Conservation (phyloP, 2,329 filamentous ascomycete species). For the Botrytis deweyae region DNA sequence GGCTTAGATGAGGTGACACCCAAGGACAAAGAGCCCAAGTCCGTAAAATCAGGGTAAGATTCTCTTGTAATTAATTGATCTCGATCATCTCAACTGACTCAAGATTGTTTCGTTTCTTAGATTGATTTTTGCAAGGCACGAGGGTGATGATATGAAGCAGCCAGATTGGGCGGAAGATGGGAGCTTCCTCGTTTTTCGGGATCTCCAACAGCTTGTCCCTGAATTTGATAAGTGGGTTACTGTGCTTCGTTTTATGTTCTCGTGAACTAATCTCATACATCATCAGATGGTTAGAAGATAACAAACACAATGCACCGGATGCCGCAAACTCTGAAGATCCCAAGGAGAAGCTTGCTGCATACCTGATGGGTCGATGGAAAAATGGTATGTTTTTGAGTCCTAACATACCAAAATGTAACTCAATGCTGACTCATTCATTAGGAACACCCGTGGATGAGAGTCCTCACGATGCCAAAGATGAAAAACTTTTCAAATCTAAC, state of each 20-base stretch:
- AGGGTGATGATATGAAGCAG: slow-evolving; percentile 39
- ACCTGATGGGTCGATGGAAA: slow-evolving; percentile 11
- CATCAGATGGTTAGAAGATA: slow-evolving; percentile 8
- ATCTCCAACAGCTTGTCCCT: slow-evolving; percentile 46
- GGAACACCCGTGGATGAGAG: slow-evolving; percentile 8
- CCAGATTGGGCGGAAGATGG: slow-evolving; percentile 46
- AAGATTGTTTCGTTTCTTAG: background rate
- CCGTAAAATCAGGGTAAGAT: slow-evolving; percentile 33
- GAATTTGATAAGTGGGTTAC: slow-evolving; percentile 46
- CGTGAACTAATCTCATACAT: background rate
- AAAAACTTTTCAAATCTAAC: slow-evolving; percentile 35
- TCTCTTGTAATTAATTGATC: background rate
- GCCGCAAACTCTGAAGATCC: background rate
- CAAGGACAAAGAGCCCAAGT: slow-evolving; percentile 36
- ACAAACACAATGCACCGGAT: background rate
- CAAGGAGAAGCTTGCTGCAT: slow-evolving; percentile 8
- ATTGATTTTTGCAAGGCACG: slow-evolving; percentile 26
- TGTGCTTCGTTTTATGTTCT: slow-evolving; percentile 32
- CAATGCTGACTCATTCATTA: background rate
- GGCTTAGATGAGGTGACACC: slow-evolving; percentile 39
- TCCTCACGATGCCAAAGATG: background rate
- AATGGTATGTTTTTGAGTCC: slow-evolving; percentile 30
- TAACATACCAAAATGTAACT: background rate
- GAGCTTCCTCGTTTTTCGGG: slow-evolving; percentile 47
- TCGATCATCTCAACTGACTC: background rate